Evolutionary conservation across 1,284 basidiomycete genomes (phyloP), one percentile per base, ranked within the genome.

Genomic region (Melampsora americana): DNA sequence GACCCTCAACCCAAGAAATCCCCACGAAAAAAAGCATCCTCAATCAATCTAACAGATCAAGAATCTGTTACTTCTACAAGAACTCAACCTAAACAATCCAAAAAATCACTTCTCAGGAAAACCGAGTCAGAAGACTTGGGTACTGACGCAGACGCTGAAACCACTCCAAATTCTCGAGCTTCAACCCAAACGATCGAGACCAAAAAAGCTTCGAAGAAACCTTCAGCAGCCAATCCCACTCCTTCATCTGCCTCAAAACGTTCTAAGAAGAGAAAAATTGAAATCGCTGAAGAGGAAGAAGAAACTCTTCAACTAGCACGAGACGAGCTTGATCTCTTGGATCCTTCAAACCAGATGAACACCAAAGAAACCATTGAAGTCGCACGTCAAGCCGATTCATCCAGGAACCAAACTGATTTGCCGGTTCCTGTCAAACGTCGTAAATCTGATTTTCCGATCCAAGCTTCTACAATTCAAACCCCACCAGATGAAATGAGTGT

Each of bases 371-470:
- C 11, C 64, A 74, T 44, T 66, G 32, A n/a, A 74, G 44, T 60
- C 18, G 26, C 39, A 26, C 18, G 32, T 32, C 56, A 64, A 50
- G 14, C 18, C n/a, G 23, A 30, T 72, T 62, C 64, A 66, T 16
- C 30, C 5, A 72, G 42, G 20, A 23, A 35, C 35, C 44, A 50
- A 42, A 62, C 5, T 32, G 16, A 26, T 18, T 28, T 62, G n/a
- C 71, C 71, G 14, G 64, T 66, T 28, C 64, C 71, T 5, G 39
- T 60, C 26, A 66, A 74, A 56, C 64, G 65, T 46, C 62, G 64
- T 12, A 28, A 39, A 30, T 74, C 71, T 14, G 71, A 74, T 42
- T 48, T 74, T 16, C 71, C 71, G 30, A 53, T 39, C 39, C 71
- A 44, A 16, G 26, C 64, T 28, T 56, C 62, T 14, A 39, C 71